Conservation (phyloP, 805 yeast genomes). For the Wilhelminamyces savonicus region DNA sequence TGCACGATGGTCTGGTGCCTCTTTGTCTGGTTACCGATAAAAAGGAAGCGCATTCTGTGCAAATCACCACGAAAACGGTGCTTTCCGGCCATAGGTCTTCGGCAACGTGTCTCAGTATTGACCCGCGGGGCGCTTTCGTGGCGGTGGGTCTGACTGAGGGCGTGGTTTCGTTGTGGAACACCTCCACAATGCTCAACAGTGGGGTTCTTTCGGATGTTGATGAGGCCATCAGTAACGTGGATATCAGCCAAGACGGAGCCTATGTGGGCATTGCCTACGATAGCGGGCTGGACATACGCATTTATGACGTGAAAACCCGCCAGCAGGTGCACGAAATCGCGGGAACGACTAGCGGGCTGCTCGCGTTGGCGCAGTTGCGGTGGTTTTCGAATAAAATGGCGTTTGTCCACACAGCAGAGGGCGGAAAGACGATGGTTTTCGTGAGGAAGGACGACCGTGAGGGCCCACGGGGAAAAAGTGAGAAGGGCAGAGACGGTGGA, state of each 20-base stretch:
- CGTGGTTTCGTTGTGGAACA: conserved; percentile 44
- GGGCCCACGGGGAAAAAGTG: conserved; percentile 1
- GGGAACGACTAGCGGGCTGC: conserved; percentile 13
- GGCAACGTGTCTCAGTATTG: conserved; percentile 40
- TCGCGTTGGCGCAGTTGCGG: conserved; percentile 17
- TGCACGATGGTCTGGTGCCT: conserved; percentile 40
- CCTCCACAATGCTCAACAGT: conserved; percentile 28
- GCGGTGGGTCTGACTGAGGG: conserved; percentile 57
- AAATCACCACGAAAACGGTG: conserved; percentile 7
- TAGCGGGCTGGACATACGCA: conserved; percentile 30
- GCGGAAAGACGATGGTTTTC: conserved; percentile 22
- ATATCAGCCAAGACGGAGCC: conserved; percentile 40
- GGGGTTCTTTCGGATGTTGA: conserved; percentile 35
- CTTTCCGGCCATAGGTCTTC: conserved; percentile 45
- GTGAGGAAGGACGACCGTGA: no score
- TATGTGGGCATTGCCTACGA: conserved; percentile 41
- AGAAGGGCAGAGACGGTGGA: not conserved
- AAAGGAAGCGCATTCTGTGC: conserved; percentile 1
- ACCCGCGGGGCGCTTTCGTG: conserved; percentile 46
- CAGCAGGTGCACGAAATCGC: conserved; percentile 23
- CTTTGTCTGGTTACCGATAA: conserved; percentile 9
- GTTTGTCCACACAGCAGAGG: conserved; percentile 23
- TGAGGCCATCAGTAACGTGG: conserved; percentile 36
- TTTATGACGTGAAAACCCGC: conserved; percentile 28
- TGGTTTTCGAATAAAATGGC: conserved; percentile 33